Base-by-base conservation (phyloP, 129 eudicot species). In the Artemisia argyi region DNA sequence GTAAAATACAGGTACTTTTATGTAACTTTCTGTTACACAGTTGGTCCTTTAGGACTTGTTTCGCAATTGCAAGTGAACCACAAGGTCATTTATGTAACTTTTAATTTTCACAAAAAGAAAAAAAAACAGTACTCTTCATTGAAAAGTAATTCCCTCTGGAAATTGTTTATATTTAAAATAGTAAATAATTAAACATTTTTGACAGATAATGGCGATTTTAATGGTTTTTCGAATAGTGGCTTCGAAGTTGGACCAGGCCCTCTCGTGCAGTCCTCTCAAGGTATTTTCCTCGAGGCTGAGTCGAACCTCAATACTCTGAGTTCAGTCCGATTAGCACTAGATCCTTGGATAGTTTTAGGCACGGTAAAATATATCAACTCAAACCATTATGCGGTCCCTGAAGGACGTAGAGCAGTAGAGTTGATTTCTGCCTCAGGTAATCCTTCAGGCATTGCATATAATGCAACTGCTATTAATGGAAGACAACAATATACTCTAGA, bases 351-450 rank as follows among this genome's bases (percentile, higher is more conserved):
- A 18, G 64, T 80, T 15, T 24, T 59, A 10, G 88, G 85, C 11
- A 58, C 49, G 19, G 70, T 80, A 10, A 84, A 80, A 66, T 83
- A 83, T 65, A 79, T 83, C 12, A 73, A 77, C 75, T 84, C 85
- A 16, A 77, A 69, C 51, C 74, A 77, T 64, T 76, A 79, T 26
- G 66, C 79, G 42, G 74, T 80, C 46, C 88, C 85, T 48, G 46
- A 50, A 5, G 88, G 80, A 55, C 71, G 71, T 44, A 72, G 68
- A 61, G 80, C 87, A 9, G 54, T 83, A 18, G 73, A 80, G 73
- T 69, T 84, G 42, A 50, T 84, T 47, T 76, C 72, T 4, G 80
- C 4, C 30, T 26, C 30, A 26, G 30, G 84, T 48, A 52, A 32
- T 49, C 83, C 80, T 2, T 83, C 81, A 12, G 78, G 72, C 1